These are phyloP conservation scores for Gossypium davidsonii DNA, from an alignment of 441 rosid species.

Conservation along the genomic window DNA sequence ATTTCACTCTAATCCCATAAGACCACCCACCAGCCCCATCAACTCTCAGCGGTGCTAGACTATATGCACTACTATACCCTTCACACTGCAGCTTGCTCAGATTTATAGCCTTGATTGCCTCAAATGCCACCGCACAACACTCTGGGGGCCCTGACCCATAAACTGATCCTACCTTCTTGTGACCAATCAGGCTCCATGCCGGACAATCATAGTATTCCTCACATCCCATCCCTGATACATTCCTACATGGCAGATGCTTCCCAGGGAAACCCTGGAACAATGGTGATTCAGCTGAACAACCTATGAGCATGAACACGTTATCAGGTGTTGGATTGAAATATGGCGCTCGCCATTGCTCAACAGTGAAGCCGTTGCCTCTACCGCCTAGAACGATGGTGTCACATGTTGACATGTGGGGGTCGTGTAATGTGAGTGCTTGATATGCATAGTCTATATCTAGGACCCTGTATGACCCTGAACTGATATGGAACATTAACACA, in stretches of 20 bases:
- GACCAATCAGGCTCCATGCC: conserved; percentile 59
- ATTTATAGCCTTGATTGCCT: conserved; percentile 67
- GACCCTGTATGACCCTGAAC: conserved; percentile 78
- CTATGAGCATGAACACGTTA: conserved; percentile 78
- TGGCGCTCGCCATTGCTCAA: conserved; percentile 65
- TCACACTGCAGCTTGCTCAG: conserved; percentile 61
- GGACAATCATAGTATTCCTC: conserved; percentile 76
- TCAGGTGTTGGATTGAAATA: conserved; percentile 62
- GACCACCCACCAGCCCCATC: conserved; percentile 59
- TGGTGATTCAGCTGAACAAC: conserved; percentile 59
- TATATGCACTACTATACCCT: conserved; percentile 81
- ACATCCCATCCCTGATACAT: conserved; percentile 87
- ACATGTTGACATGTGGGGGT: conserved; percentile 78
- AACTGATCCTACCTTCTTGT: conserved; percentile 23
- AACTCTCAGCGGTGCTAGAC: conserved; percentile 56
- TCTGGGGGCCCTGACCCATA: conserved; percentile 56
- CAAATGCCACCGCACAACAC: conserved; percentile 71
- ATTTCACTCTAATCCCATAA: conserved; percentile 70
- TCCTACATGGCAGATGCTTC: conserved; percentile 73
- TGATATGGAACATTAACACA: conserved; percentile 77
- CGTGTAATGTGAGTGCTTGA: conserved; percentile 62
- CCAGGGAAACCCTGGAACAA: conserved; percentile 74
- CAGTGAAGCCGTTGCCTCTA: conserved; percentile 71
- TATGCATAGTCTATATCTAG: conserved; percentile 78
- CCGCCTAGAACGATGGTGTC: conserved; percentile 58